Percentiles rank a stretch among this genome's conserved stretches.
Conservation (phyloP, 345 rosid species). For the Pseudoturritis turrita region DNA sequence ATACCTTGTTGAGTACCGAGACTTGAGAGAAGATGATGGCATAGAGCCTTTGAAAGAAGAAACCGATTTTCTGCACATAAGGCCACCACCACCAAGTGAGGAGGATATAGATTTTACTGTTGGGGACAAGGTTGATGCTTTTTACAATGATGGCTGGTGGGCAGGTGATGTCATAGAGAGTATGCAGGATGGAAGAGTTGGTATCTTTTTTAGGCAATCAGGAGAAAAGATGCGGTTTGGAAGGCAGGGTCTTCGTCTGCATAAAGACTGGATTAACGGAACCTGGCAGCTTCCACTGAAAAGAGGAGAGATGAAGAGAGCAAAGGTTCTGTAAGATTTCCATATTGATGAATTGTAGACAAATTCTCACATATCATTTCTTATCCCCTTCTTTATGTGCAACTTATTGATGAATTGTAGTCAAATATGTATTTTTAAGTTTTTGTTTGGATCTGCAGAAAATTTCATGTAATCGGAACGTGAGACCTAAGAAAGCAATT, state of each 20-base stretch:
- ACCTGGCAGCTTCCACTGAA: conserved; percentile 38
- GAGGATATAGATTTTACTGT: conserved; percentile 29
- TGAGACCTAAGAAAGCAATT: conserved; percentile 11
- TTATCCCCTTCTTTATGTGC: background rate
- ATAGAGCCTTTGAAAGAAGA: conserved; percentile 49
- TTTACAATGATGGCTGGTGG: conserved; percentile 74
- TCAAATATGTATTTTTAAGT: background rate
- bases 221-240: conserved; percentile 40
- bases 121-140: conserved; percentile 58
- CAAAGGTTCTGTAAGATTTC: conserved; percentile 7
- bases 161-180: conserved; percentile 42
- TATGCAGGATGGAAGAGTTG: conserved; percentile 25
- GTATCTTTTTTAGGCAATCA: conserved; percentile 40
- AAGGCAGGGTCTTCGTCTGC: conserved; percentile 51
- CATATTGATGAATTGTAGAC: conserved; percentile 3
- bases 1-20: conserved; percentile 46
- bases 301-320: conserved; percentile 18
- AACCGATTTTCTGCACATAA: conserved; percentile 28
- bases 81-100: conserved; percentile 47
- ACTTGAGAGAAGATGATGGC: conserved; percentile 46
- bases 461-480: conserved; percentile 17
- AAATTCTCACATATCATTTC: background rate
- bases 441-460: conserved; percentile 33
- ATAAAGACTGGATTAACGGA: conserved; percentile 58
- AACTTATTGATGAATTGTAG: background rate